phyloP scores from a whole-genome alignment of 805 yeast genomes.

The Yueomyces sinensis region DNA sequence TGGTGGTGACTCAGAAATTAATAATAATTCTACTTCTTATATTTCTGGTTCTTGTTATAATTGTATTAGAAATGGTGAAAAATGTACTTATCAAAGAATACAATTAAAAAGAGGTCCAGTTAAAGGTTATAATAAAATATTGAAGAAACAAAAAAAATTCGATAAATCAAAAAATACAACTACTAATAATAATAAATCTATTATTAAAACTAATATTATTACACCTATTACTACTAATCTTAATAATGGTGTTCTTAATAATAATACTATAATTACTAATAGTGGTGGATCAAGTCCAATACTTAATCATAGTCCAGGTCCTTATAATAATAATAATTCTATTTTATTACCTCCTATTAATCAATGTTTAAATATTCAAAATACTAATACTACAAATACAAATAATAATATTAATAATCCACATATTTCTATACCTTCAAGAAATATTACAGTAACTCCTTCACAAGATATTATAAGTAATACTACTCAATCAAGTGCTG shows the following conservation, averaged over 20 bases:
- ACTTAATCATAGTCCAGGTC: not conserved
- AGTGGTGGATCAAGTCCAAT: too few relatives aligned
- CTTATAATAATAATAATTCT: constrained; percentile 1
- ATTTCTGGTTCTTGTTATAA: constrained; percentile 35
- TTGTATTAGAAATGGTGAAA: constrained; percentile 46
- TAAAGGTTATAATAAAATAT: constrained; percentile 47
- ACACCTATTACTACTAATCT: not conserved
- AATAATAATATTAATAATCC: not conserved
- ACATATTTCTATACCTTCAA: not conserved
- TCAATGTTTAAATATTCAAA: constrained; percentile 12
- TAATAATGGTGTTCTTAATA: too few relatives aligned
- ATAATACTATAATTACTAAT: not conserved
- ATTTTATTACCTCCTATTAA: constrained; percentile 22
- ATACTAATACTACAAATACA: not conserved
- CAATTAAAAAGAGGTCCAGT: constrained; percentile 74
- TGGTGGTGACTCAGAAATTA: constrained; percentile 34
- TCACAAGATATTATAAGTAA: not conserved
- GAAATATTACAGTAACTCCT: not conserved
- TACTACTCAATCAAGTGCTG: not conserved
- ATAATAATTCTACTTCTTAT: constrained; percentile 2
- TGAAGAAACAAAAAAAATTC: too few relatives aligned
- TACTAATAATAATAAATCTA: not conserved
- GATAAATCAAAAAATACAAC: not conserved
- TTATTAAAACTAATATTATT: not conserved
- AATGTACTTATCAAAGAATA: constrained; percentile 54